Base-by-base conservation (phyloP, 768 basidiomycete species). In the Hygrophoropsis aurantiaca region DNA sequence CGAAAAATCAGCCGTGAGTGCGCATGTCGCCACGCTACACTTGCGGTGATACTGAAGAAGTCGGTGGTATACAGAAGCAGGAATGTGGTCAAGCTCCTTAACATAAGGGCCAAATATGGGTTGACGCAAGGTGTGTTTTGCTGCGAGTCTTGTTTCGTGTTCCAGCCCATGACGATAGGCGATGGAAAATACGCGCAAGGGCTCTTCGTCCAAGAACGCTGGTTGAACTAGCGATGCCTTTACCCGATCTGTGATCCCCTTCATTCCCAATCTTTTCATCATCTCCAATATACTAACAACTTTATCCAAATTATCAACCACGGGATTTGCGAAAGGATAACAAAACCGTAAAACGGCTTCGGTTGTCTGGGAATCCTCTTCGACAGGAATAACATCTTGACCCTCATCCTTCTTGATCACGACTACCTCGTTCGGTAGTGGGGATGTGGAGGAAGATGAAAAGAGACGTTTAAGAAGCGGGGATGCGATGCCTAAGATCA, bases 401-500 rank as follows among this genome's bases (percentile, higher is more conserved):
- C 55, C 54, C 2, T 51, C 54, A 18, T 65, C 65, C 23, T 54
- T 49, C 23, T 40, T 57, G 9, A 65, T 36, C 16, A 36, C 18
- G 40, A 65, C 34, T 2, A 60, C 65, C 13, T 61, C 57, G 18
- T 63, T 56, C 2, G 47, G 61, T 11, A 65, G 64, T 5, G 57
- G 50, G 4, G 65, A 65, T 3, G 64, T 67, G 16, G 65, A 44
- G 0, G 61, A 55, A 19, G 60, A 63, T 18, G 58, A 26, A 4
- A 42, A 33, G n/a, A 65, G 51, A 24, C 65, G 64, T 43, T 65
- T 65, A 42, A 78, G 68, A 15, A 78, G 60, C 2, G 70, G 55
- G 11, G 74, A 78, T 4, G 72, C 70, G 47, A 61, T 70, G 27
- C 66, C 64, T 30, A 81, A 53, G 27, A 74, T 67, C 36, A 71